These are phyloP conservation scores for Cladorrhinum samala DNA, from an alignment of 495 filamentous ascomycete genomes.

Conservation along the genomic window DNA sequence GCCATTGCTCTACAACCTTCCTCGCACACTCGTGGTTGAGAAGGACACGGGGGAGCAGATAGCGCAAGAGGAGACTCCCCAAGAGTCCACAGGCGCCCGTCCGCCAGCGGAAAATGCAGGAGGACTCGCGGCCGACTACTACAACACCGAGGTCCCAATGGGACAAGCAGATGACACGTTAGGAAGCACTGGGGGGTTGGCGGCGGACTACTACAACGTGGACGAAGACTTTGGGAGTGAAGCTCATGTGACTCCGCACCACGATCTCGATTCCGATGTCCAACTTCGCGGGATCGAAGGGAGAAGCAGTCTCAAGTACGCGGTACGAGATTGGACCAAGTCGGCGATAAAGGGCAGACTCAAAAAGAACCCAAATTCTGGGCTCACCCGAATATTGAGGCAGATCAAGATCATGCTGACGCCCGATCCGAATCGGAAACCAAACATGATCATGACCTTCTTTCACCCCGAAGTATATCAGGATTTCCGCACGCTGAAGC, in stretches of 20 bases:
- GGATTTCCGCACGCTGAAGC: conserved; percentile 57
- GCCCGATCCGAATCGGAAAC: conserved; percentile 17
- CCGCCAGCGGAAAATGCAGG: conserved; percentile 10
- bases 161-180: conserved; percentile 13
- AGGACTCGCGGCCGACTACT: conserved; percentile 33
- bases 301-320: conserved; percentile 25
- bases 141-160: conserved; percentile 22
- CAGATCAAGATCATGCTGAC: conserved; percentile 20
- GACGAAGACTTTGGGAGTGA: conserved; percentile 36
- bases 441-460: conserved; percentile 48
- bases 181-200: conserved; percentile 16
- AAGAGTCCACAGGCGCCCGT: conserved; percentile 21
- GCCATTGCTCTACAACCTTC: conserved; percentile 68
- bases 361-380: conserved; percentile 15
- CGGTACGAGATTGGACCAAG: conserved; percentile 15
- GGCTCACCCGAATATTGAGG: conserved; percentile 18
- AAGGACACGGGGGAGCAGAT: conserved; percentile 45
- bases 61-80: conserved; percentile 23
- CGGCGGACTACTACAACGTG: conserved; percentile 38
- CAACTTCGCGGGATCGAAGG: conserved; percentile 30
- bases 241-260: conserved; percentile 12
- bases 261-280: conserved; percentile 26
- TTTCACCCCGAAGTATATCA: conserved; percentile 61
- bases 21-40: conserved; percentile 44
- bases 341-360: conserved; percentile 12